Conservation (phyloP, 2,329 filamentous ascomycete genomes). For the Alternaria tenuissima region DNA sequence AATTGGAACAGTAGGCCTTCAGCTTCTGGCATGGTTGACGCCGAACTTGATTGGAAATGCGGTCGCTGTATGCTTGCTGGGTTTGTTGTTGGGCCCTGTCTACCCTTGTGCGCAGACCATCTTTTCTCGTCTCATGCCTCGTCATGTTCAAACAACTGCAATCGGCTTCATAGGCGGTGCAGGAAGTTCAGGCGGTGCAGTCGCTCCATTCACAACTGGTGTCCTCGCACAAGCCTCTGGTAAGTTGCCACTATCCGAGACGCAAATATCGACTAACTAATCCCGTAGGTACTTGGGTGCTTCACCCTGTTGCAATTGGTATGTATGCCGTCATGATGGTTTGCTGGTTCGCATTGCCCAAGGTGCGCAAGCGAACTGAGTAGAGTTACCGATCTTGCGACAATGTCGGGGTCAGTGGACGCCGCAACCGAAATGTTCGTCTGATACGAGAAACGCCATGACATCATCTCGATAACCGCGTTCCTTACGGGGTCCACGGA, state of each 20-base stretch:
- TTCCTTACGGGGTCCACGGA: constrained; percentile 6
- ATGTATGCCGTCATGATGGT: constrained; percentile 71
- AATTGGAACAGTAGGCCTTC: constrained; percentile 69
- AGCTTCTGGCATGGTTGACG: constrained; percentile 80
- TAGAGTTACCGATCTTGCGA: constrained; percentile 45
- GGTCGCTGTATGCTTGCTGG: constrained; percentile 67
- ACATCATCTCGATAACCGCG: constrained; percentile 14
- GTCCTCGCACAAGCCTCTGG: constrained; percentile 65
- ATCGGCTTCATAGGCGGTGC: constrained; percentile 75
- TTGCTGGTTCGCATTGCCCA: constrained; percentile 70
- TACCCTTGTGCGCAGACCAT: constrained; percentile 77
- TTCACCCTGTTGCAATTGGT: constrained; percentile 71
- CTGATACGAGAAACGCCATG: constrained; percentile 6
- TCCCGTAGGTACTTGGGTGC: constrained; percentile 66
- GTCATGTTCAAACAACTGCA: constrained; percentile 67
- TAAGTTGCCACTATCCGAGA: neutral
- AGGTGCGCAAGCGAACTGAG: constrained; percentile 66
- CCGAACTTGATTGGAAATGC: constrained; percentile 69
- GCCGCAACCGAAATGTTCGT: neutral
- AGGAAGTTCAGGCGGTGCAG: constrained; percentile 72
- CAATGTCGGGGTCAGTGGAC: neutral
- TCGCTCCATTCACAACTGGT: constrained; percentile 72
- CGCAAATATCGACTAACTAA: neutral
- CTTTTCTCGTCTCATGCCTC: constrained; percentile 67
- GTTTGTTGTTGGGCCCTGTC: constrained; percentile 78